These are phyloP conservation scores for Kickxella alabastrina DNA, from an alignment of 192 early-diverging fungal genomes.

Conservation along the genomic window DNA sequence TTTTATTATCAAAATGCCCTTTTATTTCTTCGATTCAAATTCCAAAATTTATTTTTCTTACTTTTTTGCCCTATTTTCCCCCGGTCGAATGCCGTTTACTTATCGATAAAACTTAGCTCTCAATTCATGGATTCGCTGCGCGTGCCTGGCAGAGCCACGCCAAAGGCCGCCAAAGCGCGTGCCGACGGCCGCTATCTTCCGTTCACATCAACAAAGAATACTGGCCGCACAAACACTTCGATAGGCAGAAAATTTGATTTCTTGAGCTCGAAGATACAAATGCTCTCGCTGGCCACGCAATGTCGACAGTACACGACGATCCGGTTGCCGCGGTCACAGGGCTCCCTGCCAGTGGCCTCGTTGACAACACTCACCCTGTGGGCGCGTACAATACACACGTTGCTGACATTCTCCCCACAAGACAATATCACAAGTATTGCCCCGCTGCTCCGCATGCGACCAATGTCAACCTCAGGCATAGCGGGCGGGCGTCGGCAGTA, in stretches of 20 bases:
- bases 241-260: conserved; percentile 16
- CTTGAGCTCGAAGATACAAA: conserved; percentile 38
- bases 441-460: conserved; percentile 20
- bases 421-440: conserved; percentile 37
- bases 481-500: background rate
- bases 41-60: background rate
- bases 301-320: conserved; percentile 34
- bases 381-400: conserved; percentile 35
- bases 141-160: background rate
- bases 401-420: conserved; percentile 34
- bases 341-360: conserved; percentile 30
- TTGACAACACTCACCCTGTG: conserved; percentile 38
- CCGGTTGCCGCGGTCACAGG: conserved; percentile 25
- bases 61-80: background rate
- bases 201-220: conserved; percentile 1
- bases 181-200: too few species aligned
- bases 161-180: too few species aligned
- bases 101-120: background rate
- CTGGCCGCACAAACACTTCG: conserved; percentile 21
- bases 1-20: too few species aligned
- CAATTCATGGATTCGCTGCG: background rate
- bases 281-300: conserved; percentile 35
- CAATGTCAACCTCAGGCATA: too few species aligned
- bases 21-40: too few species aligned
- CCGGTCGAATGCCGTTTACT: background rate